phyloP scores from a whole-genome alignment of 192 early-diverging fungal species.

The Thamnidium elegans region DNA sequence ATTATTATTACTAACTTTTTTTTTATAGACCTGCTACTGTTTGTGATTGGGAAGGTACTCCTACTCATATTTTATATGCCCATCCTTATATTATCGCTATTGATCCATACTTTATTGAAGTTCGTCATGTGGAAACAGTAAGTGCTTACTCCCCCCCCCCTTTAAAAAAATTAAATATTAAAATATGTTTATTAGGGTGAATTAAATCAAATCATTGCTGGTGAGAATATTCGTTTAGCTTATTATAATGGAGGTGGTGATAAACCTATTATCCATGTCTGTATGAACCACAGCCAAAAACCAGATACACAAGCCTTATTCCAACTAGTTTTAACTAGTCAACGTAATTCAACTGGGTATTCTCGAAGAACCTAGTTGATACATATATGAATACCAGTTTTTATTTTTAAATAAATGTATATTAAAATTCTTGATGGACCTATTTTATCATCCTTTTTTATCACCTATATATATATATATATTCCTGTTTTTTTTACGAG shows the following conservation, averaged over 20 bases:
- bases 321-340: slow-evolving; percentile 7
- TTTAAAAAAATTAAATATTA: neutral
- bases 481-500: no score
- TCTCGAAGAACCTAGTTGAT: neutral
- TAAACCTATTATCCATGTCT: slow-evolving; percentile 23
- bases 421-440: no score
- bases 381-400: no score
- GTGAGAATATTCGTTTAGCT: slow-evolving; percentile 53
- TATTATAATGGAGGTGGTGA: slow-evolving; percentile 26
- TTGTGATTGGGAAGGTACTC: slow-evolving; percentile 40
- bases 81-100: slow-evolving; percentile 90
- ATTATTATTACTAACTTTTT: neutral
- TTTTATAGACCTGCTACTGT: slow-evolving; percentile 20
- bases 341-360: slow-evolving; percentile 12
- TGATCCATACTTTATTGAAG: slow-evolving; percentile 86
- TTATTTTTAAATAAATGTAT: no score
- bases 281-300: slow-evolving; percentile 29
- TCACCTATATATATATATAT: no score
- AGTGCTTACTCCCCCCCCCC: neutral
- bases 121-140: slow-evolving; percentile 77
- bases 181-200: slow-evolving; percentile 40
- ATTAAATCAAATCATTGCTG: slow-evolving; percentile 56
- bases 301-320: slow-evolving; percentile 28
- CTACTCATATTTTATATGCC: slow-evolving; percentile 49
- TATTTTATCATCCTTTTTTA: no score